phyloP scores from a whole-genome alignment of 129 eudicot species.

The Lactuca sativa region DNA sequence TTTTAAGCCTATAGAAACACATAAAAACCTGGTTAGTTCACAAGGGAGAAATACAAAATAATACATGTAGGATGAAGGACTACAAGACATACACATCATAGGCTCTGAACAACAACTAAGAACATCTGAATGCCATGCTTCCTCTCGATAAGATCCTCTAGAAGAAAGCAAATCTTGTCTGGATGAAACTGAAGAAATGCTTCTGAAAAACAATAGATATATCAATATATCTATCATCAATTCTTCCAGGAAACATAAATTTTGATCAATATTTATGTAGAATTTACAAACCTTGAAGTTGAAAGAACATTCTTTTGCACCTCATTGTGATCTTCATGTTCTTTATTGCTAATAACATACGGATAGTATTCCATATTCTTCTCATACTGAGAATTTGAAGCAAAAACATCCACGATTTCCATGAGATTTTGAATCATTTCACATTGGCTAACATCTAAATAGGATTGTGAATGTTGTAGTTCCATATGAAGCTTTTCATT shows the following conservation, averaged over 20 bases:
- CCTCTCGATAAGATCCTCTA: constrained; percentile 43
- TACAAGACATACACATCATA: constrained; percentile 64
- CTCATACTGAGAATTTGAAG: constrained; percentile 38
- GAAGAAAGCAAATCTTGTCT: constrained; percentile 43
- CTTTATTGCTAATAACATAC: constrained; percentile 34
- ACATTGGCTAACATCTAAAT: constrained; percentile 65
- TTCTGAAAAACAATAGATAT: constrained; percentile 45
- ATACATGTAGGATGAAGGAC: constrained; percentile 21
- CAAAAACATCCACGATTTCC: constrained; percentile 65
- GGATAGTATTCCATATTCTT: constrained; percentile 37
- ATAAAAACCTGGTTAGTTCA: constrained; percentile 17
- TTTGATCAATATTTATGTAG: no score
- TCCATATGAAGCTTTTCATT: constrained; percentile 77
- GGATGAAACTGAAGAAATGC: constrained; percentile 45
- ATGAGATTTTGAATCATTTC: constrained; percentile 76
- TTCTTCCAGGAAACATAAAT: no score
- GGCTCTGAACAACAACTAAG: constrained; percentile 93
- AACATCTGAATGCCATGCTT: constrained; percentile 81
- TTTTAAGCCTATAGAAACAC: constrained; percentile 70
- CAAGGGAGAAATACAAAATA: not conserved
- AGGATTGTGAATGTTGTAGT: constrained; percentile 73
- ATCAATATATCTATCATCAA: no score
- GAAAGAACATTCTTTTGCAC: constrained; percentile 35
- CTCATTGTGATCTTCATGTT: constrained; percentile 33
- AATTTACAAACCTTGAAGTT: constrained; percentile 51